Conservation (phyloP, 2,329 filamentous ascomycete genomes). For the Colletotrichum acutatum region DNA sequence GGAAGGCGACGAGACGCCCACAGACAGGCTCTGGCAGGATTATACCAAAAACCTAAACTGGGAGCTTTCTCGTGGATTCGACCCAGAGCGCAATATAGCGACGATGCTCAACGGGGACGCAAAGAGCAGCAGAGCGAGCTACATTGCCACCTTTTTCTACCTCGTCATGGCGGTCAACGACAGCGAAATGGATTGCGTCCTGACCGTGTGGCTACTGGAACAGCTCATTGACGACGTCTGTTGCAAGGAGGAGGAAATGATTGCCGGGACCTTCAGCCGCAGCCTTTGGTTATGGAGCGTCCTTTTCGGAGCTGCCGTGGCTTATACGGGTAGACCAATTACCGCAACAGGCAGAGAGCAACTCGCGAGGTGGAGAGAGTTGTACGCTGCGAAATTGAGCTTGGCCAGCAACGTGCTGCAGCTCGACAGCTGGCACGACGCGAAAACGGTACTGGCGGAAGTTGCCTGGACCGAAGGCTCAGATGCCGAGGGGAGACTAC, state of each 20-base stretch:
- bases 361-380: slow-evolving; percentile 49
- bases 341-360: slow-evolving; percentile 50
- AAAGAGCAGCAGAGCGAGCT: slow-evolving; percentile 54
- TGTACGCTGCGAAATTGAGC: slow-evolving; percentile 54
- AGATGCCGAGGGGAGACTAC: slow-evolving; percentile 52
- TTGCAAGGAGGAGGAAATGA: slow-evolving; percentile 52
- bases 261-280: slow-evolving; percentile 53
- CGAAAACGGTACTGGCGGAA: slow-evolving; percentile 48
- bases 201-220: slow-evolving; percentile 58
- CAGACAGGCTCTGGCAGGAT: slow-evolving; percentile 49
- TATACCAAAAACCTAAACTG: slow-evolving; percentile 50
- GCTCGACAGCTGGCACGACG: slow-evolving; percentile 51
- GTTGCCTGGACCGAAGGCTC: slow-evolving; percentile 54
- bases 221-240: slow-evolving; percentile 57
- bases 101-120: slow-evolving; percentile 48
- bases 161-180: slow-evolving; percentile 57
- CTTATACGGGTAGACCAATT: slow-evolving; percentile 48
- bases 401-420: slow-evolving; percentile 51
- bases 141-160: slow-evolving; percentile 60
- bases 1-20: slow-evolving; percentile 48
- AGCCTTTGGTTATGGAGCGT: slow-evolving; percentile 59
- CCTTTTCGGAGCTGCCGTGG: slow-evolving; percentile 56
- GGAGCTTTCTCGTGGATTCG: slow-evolving; percentile 49
- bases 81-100: slow-evolving; percentile 45
- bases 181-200: slow-evolving; percentile 53